Base-by-base conservation (phyloP, 1,284 basidiomycete species). In the Violaceomyces palustris region DNA sequence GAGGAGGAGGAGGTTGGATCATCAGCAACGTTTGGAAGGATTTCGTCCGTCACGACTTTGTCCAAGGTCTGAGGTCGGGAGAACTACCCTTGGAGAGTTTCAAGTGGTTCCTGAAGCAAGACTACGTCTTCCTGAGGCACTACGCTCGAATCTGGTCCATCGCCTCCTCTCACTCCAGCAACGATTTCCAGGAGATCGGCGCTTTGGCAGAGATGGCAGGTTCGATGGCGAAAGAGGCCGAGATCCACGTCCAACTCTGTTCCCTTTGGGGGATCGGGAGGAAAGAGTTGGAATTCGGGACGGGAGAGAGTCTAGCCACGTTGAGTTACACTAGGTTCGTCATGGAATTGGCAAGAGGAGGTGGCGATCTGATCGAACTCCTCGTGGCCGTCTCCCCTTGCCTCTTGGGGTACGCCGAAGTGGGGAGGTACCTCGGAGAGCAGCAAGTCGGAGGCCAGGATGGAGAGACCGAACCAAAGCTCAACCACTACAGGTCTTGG, bases 381-480 rank as follows among this genome's bases (percentile, higher is more conserved):
- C 74, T 87, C 18, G 83, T 94, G 70, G 87, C 88, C 0, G 80
- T 92, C 2, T 82, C 85, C 14, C 85, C 87, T 4, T 97, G 92
- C 72, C 77, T 94, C 11, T 76, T 94, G 0, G 92, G 92, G 0
- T 97, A 96, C 67, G 92, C 89, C n/a, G 88, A 94, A 72, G 87
- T 93, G 0, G 92, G 90, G 0, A 75, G 88, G 30, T 60, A 65
- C 38, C 47, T 92, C 82, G 35, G 27, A 15, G 12, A 14, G 4
- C 24, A 33, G 18, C 17, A 21, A 17, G n/a, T 18, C 14, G 17
- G 17, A 6, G 19, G 3, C 3, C 18, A 28, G 19, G 6, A n/a
- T 14, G 22, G 11, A 4, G 34, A 31, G 15, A 32, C 31, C 24
- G 21, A 23, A n/a, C n/a, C n/a, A n/a, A n/a, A n/a, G n/a, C n/a